These are phyloP conservation scores for Rhizophagus prolifer DNA, from an alignment of 192 early-diverging fungal species.

Conservation along the genomic window DNA sequence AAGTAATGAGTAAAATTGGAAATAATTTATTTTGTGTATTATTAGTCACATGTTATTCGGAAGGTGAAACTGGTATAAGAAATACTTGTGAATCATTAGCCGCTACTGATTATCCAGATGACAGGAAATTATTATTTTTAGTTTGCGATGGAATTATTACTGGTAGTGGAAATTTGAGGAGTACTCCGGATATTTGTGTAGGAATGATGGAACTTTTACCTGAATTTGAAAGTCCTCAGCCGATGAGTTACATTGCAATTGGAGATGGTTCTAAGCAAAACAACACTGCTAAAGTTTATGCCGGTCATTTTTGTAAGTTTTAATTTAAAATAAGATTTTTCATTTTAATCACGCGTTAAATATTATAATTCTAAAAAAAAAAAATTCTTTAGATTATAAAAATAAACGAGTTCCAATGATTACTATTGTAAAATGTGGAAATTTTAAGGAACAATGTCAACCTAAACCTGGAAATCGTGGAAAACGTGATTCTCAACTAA, in stretches of 20 bases:
- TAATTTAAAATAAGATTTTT: constrained; percentile 45
- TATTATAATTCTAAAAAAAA: neutral
- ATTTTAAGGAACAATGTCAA: constrained; percentile 56
- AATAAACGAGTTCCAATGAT: constrained; percentile 65
- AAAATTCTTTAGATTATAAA: constrained; percentile 26
- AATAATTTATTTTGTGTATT: constrained; percentile 59
- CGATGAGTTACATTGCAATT: constrained; percentile 65
- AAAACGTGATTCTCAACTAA: constrained; percentile 92
- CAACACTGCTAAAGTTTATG: constrained; percentile 78
- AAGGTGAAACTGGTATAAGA: constrained; percentile 75
- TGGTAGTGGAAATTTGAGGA: constrained; percentile 69
- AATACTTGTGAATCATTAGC: constrained; percentile 87
- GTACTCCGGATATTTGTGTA: constrained; percentile 77
- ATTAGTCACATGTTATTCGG: constrained; percentile 90
- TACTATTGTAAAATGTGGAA: constrained; percentile 70
- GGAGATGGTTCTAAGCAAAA: constrained; percentile 68
- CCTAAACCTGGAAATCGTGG: constrained; percentile 83
- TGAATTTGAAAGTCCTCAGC: constrained; percentile 48
- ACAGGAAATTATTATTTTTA: constrained; percentile 83
- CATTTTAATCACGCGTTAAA: neutral
- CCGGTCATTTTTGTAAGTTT: constrained; percentile 64
- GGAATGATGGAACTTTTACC: constrained; percentile 65
- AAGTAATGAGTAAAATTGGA: constrained; percentile 44
- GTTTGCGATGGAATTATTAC: constrained; percentile 90
- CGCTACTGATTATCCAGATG: constrained; percentile 77